These are phyloP conservation scores for Eutrema heterophyllum DNA, from an alignment of 345 rosid genomes.

Conservation along the genomic window DNA sequence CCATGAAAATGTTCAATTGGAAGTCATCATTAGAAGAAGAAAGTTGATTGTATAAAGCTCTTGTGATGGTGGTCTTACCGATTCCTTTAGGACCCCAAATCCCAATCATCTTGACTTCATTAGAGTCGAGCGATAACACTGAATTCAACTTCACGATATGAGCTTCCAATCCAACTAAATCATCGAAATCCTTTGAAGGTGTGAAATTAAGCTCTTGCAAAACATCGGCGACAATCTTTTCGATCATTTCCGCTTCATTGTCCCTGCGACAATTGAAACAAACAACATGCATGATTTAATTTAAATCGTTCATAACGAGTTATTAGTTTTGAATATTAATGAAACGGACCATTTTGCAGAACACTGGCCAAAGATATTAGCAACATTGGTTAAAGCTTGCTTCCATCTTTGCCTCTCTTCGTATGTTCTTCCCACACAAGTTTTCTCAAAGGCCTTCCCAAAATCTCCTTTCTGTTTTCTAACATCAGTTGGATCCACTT, in stretches of 20 bases:
- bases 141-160: background rate
- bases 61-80: constrained; percentile 2
- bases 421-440: background rate
- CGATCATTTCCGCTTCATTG: background rate
- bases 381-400: background rate
- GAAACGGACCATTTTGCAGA: background rate
- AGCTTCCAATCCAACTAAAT: constrained; percentile 1
- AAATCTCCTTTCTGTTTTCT: constrained; percentile 2
- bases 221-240: background rate
- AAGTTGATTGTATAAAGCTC: constrained; percentile 4
- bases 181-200: background rate
- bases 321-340: background rate
- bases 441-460: background rate
- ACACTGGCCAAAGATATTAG: background rate
- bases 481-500: constrained; percentile 14
- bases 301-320: background rate
- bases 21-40: background rate
- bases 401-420: constrained; percentile 12
- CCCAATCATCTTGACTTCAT: constrained; percentile 7
- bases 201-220: background rate
- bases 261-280: background rate
- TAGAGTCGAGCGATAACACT: background rate
- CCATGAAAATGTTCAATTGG: background rate
- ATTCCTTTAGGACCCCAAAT: constrained; percentile 14
- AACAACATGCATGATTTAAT: background rate